These are phyloP conservation scores for Annulohypoxylon moriforme DNA, from an alignment of 495 filamentous ascomycete species.

Conservation along the genomic window DNA sequence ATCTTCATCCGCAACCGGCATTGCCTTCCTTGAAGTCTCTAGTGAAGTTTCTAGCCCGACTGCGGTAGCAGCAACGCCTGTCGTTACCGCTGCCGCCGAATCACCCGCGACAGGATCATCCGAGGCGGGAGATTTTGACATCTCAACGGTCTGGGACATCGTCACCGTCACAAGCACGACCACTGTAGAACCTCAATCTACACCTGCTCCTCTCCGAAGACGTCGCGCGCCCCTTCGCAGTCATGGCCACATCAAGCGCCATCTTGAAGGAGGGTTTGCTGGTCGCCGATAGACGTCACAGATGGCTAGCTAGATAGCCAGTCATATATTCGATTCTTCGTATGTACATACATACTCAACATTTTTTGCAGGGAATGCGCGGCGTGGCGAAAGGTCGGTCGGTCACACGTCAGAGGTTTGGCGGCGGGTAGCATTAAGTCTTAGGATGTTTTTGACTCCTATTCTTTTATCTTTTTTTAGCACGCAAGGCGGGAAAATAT, in stretches of 20 bases:
- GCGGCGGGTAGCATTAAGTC: background rate
- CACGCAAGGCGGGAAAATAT: background rate
- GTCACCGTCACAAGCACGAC: constrained; percentile 59
- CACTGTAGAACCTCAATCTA: constrained; percentile 31
- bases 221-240: constrained; percentile 37
- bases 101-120: constrained; percentile 45
- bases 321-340: constrained; percentile 30
- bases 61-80: constrained; percentile 51
- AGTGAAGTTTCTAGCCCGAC: constrained; percentile 53
- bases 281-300: constrained; percentile 32
- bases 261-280: constrained; percentile 36
- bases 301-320: background rate
- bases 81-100: constrained; percentile 33
- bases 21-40: constrained; percentile 29
- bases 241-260: constrained; percentile 44
- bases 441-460: background rate
- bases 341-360: constrained; percentile 23
- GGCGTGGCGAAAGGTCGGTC: constrained; percentile 27
- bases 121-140: constrained; percentile 52
- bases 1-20: constrained; percentile 19
- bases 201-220: constrained; percentile 15
- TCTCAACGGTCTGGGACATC: constrained; percentile 67
- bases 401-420: constrained; percentile 20
- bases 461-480: background rate
- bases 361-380: constrained; percentile 20